Base-by-base conservation (phyloP, 305 asterid genomes). In the Caryopteris hybrid region DNA sequence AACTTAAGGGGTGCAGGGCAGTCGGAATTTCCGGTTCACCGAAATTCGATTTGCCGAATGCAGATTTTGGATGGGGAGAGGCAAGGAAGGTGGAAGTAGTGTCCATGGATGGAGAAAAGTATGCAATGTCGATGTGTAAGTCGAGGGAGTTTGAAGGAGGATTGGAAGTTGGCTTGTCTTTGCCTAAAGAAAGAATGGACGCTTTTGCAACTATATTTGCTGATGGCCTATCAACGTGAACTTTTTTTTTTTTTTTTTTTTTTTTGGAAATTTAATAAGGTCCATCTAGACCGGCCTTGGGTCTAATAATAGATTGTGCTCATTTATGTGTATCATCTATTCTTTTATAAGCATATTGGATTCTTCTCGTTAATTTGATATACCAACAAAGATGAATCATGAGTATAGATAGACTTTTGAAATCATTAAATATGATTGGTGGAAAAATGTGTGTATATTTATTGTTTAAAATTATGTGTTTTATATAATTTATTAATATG, bases 41-140 rank as follows among this genome's bases (percentile, higher is more conserved):
- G 1, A 84, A 71, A 20, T 59, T 72, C 31, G 80, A 81, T 57
- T 48, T 77, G 5, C 65, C 45, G 34, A 36, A 50, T 27, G 61
- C 64, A 0, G 84, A 84, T 80, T 84, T 79, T 42, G 80, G 87
- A 11, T 84, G 83, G 82, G 87, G 84, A 36, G 74, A 39, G 25
- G 67, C 76, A 2, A 63, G 34, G 42, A 84, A 72, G 61, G n/a
- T 78, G 8, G 87, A 80, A 57, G 58, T 43, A 6, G 61, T 72
- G 68, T 73, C 84, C 1, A 77, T 80, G 50, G 88, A 85, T 48
- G 66, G 60, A 1, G 78, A 52, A 36, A 63, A 62, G 3, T 69
- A 66, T 25, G 14, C 81, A 0, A 72, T 85, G 66, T 83, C 88
- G 4, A 33, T 86, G 50, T 47, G 79, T 54, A 78, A 74, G n/a